Evolutionary conservation across 202 grass and related monocot species (phyloP).

Genomic region (Alloteropsis angusta): DNA sequence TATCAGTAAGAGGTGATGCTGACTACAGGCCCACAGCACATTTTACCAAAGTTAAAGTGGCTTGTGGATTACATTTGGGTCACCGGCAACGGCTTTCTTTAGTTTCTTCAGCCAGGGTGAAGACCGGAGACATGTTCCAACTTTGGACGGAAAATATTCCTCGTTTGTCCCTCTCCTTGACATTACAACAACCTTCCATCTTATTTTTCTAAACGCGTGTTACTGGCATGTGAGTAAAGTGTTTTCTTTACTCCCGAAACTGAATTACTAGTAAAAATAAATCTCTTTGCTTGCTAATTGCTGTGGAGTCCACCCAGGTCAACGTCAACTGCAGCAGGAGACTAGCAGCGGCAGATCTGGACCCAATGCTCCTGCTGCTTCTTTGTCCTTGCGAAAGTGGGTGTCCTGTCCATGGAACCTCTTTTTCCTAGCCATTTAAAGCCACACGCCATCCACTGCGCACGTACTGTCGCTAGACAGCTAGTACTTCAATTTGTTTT

Average conservation of each 20-base stretch:
- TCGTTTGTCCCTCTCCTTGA: background rate
- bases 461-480: background rate
- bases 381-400: background rate
- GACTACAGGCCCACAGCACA: background rate
- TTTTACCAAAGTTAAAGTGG: background rate
- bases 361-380: background rate
- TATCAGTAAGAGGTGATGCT: background rate
- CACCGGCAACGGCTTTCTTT: background rate
- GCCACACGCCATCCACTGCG: background rate
- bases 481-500: background rate
- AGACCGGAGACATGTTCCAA: background rate
- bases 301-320: background rate
- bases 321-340: background rate
- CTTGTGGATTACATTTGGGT: background rate
- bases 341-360: too few species aligned
- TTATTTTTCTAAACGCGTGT: background rate
- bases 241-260: background rate
- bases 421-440: background rate
- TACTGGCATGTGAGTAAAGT: background rate
- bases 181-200: background rate
- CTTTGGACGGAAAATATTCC: background rate
- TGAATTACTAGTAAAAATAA: background rate
- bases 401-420: background rate
- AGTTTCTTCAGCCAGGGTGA: background rate
- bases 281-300: background rate